Evolutionary conservation across 1,284 basidiomycete genomes (phyloP).

Genomic region (Ceratobasidium sp.): DNA sequence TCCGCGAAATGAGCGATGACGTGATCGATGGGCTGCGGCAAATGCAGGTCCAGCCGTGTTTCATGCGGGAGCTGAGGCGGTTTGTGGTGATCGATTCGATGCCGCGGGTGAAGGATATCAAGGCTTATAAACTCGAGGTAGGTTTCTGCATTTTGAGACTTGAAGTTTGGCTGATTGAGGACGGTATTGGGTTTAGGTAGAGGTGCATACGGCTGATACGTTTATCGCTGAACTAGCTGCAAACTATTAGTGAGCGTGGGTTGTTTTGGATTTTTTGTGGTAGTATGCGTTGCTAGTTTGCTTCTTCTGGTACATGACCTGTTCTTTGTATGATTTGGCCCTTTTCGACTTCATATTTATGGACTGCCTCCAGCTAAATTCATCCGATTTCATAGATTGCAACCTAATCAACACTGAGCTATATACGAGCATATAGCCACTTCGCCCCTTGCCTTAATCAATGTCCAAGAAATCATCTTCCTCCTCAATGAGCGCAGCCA

Average conservation of each 20-base stretch:
- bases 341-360: no score
- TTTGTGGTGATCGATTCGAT: slow-evolving; percentile 34
- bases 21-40: slow-evolving; percentile 29
- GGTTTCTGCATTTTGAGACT: neutral
- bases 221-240: neutral
- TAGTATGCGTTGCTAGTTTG: no score
- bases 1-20: slow-evolving; percentile 9
- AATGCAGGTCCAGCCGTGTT: slow-evolving; percentile 36
- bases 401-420: no score
- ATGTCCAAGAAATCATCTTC: slow-evolving; percentile 74
- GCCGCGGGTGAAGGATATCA: neutral
- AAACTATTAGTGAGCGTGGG: neutral
- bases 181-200: neutral
- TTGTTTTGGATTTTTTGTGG: no score
- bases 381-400: no score
- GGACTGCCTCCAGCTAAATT: no score
- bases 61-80: slow-evolving; percentile 29
- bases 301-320: no score
- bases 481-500: slow-evolving; percentile 74
- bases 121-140: neutral
- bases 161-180: neutral
- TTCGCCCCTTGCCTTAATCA: no score
- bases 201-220: slow-evolving; percentile 8
- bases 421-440: no score
- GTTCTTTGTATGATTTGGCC: no score